These are phyloP conservation scores for Colletotrichum kahawae DNA, from an alignment of 2,329 filamentous ascomycete genomes.

Conservation along the genomic window DNA sequence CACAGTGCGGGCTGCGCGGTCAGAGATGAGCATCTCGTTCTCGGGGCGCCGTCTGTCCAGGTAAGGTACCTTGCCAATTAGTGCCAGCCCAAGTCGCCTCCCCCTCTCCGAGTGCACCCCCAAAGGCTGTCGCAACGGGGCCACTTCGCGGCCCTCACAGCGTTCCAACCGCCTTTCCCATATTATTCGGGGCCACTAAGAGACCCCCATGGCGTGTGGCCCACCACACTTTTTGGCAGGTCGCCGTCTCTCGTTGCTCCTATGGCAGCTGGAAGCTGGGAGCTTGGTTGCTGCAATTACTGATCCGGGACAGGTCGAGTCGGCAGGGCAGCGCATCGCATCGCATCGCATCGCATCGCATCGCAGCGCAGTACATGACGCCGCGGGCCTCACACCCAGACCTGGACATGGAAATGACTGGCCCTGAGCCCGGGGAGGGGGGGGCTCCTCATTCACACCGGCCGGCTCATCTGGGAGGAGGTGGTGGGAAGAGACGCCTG, in stretches of 20 bases:
- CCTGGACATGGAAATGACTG: neutral
- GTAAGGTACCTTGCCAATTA: neutral
- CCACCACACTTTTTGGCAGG: slow-evolving; percentile 11
- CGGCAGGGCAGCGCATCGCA: neutral
- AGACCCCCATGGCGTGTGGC: slow-evolving; percentile 5
- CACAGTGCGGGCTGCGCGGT: neutral
- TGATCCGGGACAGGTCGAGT: neutral
- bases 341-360: slow-evolving; percentile 8
- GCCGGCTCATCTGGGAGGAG: neutral
- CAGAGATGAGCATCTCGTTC: neutral
- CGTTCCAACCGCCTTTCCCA: slow-evolving; percentile 6
- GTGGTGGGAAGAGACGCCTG: neutral
- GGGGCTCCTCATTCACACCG: neutral
- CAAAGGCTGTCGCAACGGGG: neutral
- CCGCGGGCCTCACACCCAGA: slow-evolving; percentile 1
- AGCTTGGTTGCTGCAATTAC: neutral
- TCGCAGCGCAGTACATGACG: neutral
- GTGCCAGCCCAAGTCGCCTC: neutral
- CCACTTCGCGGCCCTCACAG: neutral
- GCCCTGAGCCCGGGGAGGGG: neutral
- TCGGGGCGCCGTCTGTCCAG: neutral
- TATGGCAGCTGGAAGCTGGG: neutral
- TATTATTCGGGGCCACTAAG: neutral
- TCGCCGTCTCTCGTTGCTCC: neutral
- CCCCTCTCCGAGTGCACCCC: slow-evolving; percentile 1